phyloP scores from a whole-genome alignment of 2,329 filamentous ascomycete genomes.

The Fusarium fujikuroi region DNA sequence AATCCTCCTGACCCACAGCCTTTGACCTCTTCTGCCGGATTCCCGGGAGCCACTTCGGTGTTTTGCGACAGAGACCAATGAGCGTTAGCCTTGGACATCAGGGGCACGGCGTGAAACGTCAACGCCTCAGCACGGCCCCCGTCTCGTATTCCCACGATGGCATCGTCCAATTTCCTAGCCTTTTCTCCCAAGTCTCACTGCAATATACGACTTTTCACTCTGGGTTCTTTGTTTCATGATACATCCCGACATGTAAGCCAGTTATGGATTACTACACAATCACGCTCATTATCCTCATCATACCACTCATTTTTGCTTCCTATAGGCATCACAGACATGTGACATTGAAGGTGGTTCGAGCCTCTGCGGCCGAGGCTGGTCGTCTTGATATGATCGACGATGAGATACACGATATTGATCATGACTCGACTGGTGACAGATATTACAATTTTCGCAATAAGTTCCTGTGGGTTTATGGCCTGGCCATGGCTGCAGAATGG shows the following conservation, averaged over 20 bases:
- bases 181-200: accelerated
- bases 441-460: neutral
- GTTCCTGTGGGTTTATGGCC: neutral
- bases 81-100: accelerated
- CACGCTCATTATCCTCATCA: neutral
- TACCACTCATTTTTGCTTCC: neutral
- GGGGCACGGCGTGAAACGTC: neutral
- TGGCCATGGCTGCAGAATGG: neutral
- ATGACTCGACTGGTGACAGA: neutral
- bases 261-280: neutral
- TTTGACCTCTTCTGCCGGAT: neutral
- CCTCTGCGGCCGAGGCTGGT: neutral
- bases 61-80: neutral
- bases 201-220: accelerated
- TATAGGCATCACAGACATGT: neutral
- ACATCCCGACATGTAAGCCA: neutral
- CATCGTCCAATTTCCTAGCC: neutral
- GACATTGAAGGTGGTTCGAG: neutral
- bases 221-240: neutral
- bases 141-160: neutral
- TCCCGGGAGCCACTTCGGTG: neutral
- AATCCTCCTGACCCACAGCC: neutral
- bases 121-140: neutral
- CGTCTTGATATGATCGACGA: neutral
- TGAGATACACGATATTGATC: neutral